A percentile compares a stretch with the other conserved stretches of the same genome.
Evolutionary conservation across 768 basidiomycete genomes (phyloP).

Genomic region (Termitomyces titanicus): DNA sequence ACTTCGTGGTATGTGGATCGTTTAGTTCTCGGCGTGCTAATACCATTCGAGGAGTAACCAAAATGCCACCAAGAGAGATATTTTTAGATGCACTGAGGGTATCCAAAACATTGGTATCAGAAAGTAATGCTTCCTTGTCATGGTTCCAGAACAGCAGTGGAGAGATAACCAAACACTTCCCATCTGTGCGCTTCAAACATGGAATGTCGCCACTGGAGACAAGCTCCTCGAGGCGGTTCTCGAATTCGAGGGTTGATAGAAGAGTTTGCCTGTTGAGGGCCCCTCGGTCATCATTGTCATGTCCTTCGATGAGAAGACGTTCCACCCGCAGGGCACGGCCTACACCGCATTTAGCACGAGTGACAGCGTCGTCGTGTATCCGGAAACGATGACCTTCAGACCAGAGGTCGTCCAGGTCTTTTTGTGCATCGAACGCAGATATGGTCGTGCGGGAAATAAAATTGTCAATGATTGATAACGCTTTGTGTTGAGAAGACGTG

Average conservation of each 20-base stretch:
- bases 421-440: slow-evolving; percentile 49
- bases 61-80: slow-evolving; percentile 57
- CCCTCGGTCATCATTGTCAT: slow-evolving; percentile 41
- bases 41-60: slow-evolving; percentile 71
- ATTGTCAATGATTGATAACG: slow-evolving; percentile 60
- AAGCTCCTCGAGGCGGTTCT: slow-evolving; percentile 49
- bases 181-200: slow-evolving; percentile 52
- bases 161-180: slow-evolving; percentile 66
- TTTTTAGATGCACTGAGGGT: slow-evolving; percentile 54
- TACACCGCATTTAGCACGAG: slow-evolving; percentile 66
- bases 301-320: slow-evolving; percentile 66
- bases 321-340: slow-evolving; percentile 75
- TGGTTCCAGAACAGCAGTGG: slow-evolving; percentile 76
- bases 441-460: slow-evolving; percentile 52
- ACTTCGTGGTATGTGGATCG: slow-evolving; percentile 43
- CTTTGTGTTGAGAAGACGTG: slow-evolving; percentile 67
- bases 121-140: slow-evolving; percentile 47
- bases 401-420: slow-evolving; percentile 74
- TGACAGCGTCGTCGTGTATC: slow-evolving; percentile 65
- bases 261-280: slow-evolving; percentile 62
- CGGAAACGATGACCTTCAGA: slow-evolving; percentile 59
- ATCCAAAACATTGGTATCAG: slow-evolving; percentile 54
- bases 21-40: slow-evolving; percentile 63
- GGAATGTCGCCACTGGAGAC: slow-evolving; percentile 34
- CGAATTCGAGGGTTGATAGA: slow-evolving; percentile 59